Evolutionary conservation across 805 yeast species (phyloP), one percentile per base, ranked within the genome.

Genomic region (Candida piceae): DNA sequence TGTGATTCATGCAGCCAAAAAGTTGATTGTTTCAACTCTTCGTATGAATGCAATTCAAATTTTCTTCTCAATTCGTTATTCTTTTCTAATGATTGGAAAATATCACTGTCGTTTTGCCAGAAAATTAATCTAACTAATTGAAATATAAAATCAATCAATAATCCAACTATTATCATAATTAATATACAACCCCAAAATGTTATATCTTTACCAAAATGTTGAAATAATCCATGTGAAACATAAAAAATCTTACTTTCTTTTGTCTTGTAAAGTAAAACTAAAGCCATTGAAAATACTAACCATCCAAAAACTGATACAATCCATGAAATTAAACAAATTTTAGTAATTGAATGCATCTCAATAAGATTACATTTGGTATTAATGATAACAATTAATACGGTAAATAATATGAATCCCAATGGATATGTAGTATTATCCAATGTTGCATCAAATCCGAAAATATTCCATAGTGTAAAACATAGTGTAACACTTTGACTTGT

Each of bases 121-220:
- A 84, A 41, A 55, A 75, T 69, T 19, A 66, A 66, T 44, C 78
- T 73, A 31, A 78, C 48, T 1, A 80, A 70, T 45, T 81, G 78
- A 35, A 78, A 56, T 5, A 82, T 53, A 27, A 84, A 59, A 55
- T 93, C 97, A 41, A 84, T 62, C 26, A 78, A 58, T 11, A 84
- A 46, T 2, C 90, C 83, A 36, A 85, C 64, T 0, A 74, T 61
- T 1, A 68, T 57, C 15, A 84, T 55, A 2, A 79, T 69, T 21
- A 86, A 52, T 23, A 84, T 62, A 0, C 86, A 60, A 1, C 86
- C 85, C 97, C 97, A 93, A 77, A 88, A 90, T 1, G 84, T 70
- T n/a, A 67, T 57, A 54, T 93, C 97, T 16, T 46, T 60, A 16
- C 97, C 97, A 64, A 86, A 87, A 35, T 76, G 76, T 33, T 78